phyloP scores from a whole-genome alignment of 257 asterid species.

The Apocynum venetum region DNA sequence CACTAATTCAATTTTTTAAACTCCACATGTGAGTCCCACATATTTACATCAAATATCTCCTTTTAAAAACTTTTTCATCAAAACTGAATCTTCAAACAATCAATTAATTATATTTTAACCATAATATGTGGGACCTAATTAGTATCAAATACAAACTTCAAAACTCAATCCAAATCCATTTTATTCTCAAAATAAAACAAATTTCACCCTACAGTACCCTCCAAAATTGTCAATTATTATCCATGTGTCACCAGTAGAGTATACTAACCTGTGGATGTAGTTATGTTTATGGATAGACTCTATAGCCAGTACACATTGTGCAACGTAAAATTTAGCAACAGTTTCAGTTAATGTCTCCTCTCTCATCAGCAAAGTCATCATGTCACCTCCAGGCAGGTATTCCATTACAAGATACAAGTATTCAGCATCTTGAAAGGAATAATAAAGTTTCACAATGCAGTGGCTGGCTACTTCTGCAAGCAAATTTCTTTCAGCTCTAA shows the following conservation, averaged over 20 bases:
- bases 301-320: conserved; percentile 73
- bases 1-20: neutral
- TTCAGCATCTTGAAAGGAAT: conserved; percentile 86
- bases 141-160: neutral
- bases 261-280: conserved; percentile 53
- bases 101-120: too few species aligned
- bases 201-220: neutral
- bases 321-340: conserved; percentile 75
- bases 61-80: neutral
- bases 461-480: conserved; percentile 80
- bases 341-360: conserved; percentile 86
- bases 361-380: conserved; percentile 87
- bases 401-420: conserved; percentile 89
- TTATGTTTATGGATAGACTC: conserved; percentile 80
- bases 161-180: neutral
- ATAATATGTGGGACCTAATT: neutral
- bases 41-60: neutral
- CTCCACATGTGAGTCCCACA: neutral
- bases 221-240: neutral
- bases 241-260: neutral
- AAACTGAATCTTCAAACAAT: too few species aligned
- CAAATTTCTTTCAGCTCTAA: conserved; percentile 83
- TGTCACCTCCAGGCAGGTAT: conserved; percentile 89
- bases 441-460: conserved; percentile 75
- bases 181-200: neutral